Evolutionary conservation across 2,329 filamentous ascomycete species (phyloP).

Genomic region (Aspergillus sp.): DNA sequence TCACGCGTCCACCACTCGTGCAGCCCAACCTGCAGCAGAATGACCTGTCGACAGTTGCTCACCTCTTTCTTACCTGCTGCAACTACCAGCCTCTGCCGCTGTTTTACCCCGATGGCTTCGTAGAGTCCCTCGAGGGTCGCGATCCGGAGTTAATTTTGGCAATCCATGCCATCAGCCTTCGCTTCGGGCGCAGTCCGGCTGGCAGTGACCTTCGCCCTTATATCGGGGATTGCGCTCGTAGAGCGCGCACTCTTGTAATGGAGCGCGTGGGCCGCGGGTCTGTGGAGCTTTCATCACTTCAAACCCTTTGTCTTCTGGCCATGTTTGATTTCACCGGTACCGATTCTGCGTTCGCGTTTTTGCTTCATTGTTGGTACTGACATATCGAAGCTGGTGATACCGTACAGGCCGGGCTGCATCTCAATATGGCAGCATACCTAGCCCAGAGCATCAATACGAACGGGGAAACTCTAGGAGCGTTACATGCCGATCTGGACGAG

Average conservation of each 20-base stretch:
- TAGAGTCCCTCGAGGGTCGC: slow-evolving; percentile 46
- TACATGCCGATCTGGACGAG: slow-evolving; percentile 14
- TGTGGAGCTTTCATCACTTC: slow-evolving; percentile 49
- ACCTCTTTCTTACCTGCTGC: slow-evolving; percentile 54
- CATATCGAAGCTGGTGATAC: slow-evolving; percentile 47
- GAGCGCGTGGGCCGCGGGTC: slow-evolving; percentile 44
- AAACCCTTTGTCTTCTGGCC: slow-evolving; percentile 47
- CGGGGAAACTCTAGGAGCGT: slow-evolving; percentile 8
- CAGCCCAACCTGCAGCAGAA: slow-evolving; percentile 36
- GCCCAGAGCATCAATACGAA: slow-evolving; percentile 12
- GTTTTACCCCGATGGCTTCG: slow-evolving; percentile 49
- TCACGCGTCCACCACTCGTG: background rate
- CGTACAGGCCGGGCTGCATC: slow-evolving; percentile 15
- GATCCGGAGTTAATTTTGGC: slow-evolving; percentile 41
- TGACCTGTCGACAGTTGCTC: slow-evolving; percentile 42
- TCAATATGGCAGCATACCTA: slow-evolving; percentile 17
- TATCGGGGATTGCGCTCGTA: slow-evolving; percentile 44
- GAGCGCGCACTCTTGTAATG: slow-evolving; percentile 44
- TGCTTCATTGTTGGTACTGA: background rate
- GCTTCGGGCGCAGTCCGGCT: slow-evolving; percentile 42
- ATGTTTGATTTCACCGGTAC: slow-evolving; percentile 49
- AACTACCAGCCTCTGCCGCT: slow-evolving; percentile 57
- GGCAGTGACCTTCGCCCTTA: slow-evolving; percentile 29
- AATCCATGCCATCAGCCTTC: slow-evolving; percentile 47
- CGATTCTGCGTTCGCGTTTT: background rate